These are phyloP conservation scores for Cyberlindnera xishuangbannaensis DNA, from an alignment of 805 yeast species.

Conservation along the genomic window DNA sequence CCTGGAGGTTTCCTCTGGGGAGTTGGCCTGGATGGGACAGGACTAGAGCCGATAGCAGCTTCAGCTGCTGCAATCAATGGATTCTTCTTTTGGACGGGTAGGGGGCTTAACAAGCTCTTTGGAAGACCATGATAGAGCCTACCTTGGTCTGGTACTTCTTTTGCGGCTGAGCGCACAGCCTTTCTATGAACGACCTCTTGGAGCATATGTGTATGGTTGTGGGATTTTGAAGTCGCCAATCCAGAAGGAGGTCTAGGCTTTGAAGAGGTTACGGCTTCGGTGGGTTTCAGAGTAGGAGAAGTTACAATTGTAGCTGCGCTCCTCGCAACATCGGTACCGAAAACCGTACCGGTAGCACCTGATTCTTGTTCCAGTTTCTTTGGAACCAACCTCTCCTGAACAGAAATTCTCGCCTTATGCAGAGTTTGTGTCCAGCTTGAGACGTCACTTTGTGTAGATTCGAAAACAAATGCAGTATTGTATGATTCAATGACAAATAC, in stretches of 20 bases:
- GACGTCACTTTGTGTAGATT: conserved; percentile 46
- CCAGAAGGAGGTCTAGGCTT: conserved; percentile 1
- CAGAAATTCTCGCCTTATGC: conserved; percentile 41
- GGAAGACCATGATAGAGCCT: conserved; percentile 32
- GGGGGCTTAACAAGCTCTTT: conserved; percentile 2
- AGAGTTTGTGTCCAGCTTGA: conserved; percentile 53
- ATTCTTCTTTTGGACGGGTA: conserved; percentile 4
- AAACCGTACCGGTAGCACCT: conserved; percentile 27
- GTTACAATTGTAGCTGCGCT: conserved; percentile 30
- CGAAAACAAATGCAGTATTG: conserved; percentile 50
- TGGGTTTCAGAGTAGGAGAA: conserved; percentile 9
- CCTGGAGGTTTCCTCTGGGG: neutral
- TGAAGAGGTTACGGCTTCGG: conserved; percentile 2
- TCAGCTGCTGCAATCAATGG: conserved; percentile 23
- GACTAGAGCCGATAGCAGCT: conserved; percentile 17
- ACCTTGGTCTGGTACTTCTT: conserved; percentile 27
- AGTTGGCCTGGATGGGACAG: too few species aligned
- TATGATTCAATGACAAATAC: conserved; percentile 53
- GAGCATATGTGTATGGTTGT: conserved; percentile 24
- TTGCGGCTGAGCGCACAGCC: conserved; percentile 9
- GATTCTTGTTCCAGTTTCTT: conserved; percentile 24
- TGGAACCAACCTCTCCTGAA: conserved; percentile 38
- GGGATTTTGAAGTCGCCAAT: conserved; percentile 2
- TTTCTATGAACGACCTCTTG: conserved; percentile 29
- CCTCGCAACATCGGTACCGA: conserved; percentile 32